phyloP scores from a whole-genome alignment of 208 protist species.

The Trypanosoma conorhini region DNA sequence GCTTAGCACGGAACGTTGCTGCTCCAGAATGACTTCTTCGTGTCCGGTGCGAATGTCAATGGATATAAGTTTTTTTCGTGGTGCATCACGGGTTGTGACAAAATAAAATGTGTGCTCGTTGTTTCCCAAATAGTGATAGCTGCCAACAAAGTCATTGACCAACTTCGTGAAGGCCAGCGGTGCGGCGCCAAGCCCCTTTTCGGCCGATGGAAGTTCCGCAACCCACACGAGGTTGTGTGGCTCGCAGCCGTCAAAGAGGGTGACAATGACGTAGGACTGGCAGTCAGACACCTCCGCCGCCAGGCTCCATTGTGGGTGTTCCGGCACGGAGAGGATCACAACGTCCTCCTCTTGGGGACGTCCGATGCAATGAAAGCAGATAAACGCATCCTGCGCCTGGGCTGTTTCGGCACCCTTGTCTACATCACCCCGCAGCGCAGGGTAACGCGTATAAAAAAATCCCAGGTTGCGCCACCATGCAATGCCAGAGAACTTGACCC shows the following conservation, averaged over 20 bases:
- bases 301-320: constrained; percentile 76
- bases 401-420: constrained; percentile 92
- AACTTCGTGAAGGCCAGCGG: constrained; percentile 69
- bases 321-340: constrained; percentile 63
- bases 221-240: constrained; percentile 86
- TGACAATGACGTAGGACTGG: constrained; percentile 74
- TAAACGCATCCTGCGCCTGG: constrained; percentile 61
- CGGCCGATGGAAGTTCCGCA: constrained; percentile 47
- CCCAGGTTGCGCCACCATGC: constrained; percentile 83
- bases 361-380: constrained; percentile 91
- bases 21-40: constrained; percentile 64
- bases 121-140: constrained; percentile 92
- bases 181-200: constrained; percentile 31
- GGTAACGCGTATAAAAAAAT: constrained; percentile 94
- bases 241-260: constrained; percentile 69
- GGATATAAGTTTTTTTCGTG: constrained; percentile 83
- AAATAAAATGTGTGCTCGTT: constrained; percentile 87
- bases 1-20: constrained; percentile 74
- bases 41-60: constrained; percentile 61
- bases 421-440: constrained; percentile 45
- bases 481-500: constrained; percentile 90
- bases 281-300: constrained; percentile 79
- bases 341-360: constrained; percentile 80
- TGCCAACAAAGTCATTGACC: constrained; percentile 82
- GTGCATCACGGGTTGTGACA: constrained; percentile 86